Conservation (phyloP, 306 rosid species). For the Vigna angularis region DNA sequence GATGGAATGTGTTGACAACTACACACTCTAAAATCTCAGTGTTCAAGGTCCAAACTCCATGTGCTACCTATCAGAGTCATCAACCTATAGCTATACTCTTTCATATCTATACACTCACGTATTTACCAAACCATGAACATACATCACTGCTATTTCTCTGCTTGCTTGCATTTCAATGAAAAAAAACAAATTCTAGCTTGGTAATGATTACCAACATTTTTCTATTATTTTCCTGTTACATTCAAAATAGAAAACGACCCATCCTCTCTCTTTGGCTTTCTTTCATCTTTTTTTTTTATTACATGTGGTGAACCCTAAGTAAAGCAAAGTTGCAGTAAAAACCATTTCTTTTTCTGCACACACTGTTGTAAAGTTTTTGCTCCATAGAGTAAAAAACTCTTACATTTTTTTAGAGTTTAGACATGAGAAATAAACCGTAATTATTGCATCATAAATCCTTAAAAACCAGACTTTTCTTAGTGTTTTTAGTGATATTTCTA, state of each 20-base stretch:
- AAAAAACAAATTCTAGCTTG: not conserved
- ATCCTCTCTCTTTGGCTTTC: conserved; percentile 39
- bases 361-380: too few relatives aligned
- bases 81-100: conserved; percentile 28
- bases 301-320: conserved; percentile 40
- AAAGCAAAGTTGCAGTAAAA: conserved; percentile 45
- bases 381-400: too few relatives aligned
- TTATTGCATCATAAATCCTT: too few relatives aligned
- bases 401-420: too few relatives aligned
- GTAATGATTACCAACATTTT: conserved; percentile 27
- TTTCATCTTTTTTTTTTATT: not conserved
- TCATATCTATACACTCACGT: not conserved
- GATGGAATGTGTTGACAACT: conserved; percentile 23
- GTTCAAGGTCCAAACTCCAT: conserved; percentile 22
- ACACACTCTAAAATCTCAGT: not conserved
- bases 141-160: not conserved
- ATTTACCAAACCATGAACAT: not conserved
- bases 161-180: conserved; percentile 25
- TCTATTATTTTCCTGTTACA: conserved; percentile 17
- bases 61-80: conserved; percentile 28
- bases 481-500: too few relatives aligned
- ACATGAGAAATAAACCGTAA: too few relatives aligned
- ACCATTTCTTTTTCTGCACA: not conserved
- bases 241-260: conserved; percentile 43
- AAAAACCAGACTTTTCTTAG: too few relatives aligned